Base-by-base conservation (phyloP, 2,329 filamentous ascomycete genomes). In the Myriosclerotinia duriaeana region DNA sequence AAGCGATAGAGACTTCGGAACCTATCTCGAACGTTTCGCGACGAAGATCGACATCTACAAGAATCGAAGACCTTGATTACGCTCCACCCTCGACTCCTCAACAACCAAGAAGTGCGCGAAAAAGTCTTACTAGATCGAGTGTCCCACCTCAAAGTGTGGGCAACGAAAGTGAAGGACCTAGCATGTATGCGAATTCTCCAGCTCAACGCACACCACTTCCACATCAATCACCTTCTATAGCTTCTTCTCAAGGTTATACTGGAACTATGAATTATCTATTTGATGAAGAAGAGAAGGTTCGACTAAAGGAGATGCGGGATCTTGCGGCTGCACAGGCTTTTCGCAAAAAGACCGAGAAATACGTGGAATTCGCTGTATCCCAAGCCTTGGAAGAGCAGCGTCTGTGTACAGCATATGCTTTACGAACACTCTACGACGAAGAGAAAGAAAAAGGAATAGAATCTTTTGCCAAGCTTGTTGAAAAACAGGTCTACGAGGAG, bases 371-470 rank as follows among this genome's bases (percentile, higher is more conserved):
- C 42, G 85, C 85, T n/a, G 84, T 88, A 40, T 81, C 86, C 12
- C 81, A 86, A 72, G 86, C 86, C 6, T 76, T 89, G 59, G 78
- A 80, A 67, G 81, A 84, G 72, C 80, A 80, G 69, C 83, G 84
- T 67, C 88, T 85, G 74, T 84, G 85, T 64, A 88, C 86, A 11
- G 87, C 86, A 2, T 88, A 82, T 79, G 85, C 86, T 53, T 78
- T 89, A 67, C 81, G 85, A 64, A 82, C 80, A 17, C 79, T 88
- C 68, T 88, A 86, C 75, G 85, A 88, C 70, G 84, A 88, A 73
- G 81, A 83, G 68, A 79, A 79, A 54, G 75, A 78, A 50, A 80
- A 87, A 34, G 30, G 30, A 34, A 5, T 6, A 34, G 30, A 34
- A 5, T 34, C 30, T 70, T 76, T 80, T 20, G 78, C 88, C 67